Conservation (phyloP, 495 filamentous ascomycete species). For the Hapsidospora chrysogenum region DNA sequence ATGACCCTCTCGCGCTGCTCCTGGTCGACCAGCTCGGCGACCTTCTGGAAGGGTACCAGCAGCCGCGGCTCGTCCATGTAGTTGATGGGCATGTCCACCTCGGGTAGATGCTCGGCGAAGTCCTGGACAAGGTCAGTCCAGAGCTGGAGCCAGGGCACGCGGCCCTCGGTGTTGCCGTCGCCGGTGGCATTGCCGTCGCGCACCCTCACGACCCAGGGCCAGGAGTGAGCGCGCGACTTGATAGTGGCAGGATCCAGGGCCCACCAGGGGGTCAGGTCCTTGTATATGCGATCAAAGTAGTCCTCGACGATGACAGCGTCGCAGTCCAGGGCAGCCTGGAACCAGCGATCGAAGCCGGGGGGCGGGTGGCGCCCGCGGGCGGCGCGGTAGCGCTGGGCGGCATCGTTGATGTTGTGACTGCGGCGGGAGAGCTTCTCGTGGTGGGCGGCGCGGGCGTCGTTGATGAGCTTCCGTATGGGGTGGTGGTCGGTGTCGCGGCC, state of each 20-base stretch:
- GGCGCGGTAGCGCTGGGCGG: slow-evolving; percentile 39
- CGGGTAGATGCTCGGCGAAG: slow-evolving; percentile 36
- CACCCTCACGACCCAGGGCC: slow-evolving; percentile 31
- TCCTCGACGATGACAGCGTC: slow-evolving; percentile 45
- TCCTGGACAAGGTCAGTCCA: slow-evolving; percentile 33
- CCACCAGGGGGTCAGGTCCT: slow-evolving; percentile 51
- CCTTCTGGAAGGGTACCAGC: slow-evolving; percentile 41
- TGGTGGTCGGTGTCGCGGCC: slow-evolving; percentile 6
- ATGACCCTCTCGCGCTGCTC: slow-evolving; percentile 29
- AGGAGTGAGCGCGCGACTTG: slow-evolving; percentile 22
- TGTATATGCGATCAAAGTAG: slow-evolving; percentile 46
- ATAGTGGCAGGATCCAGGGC: slow-evolving; percentile 34
- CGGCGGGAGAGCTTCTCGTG: slow-evolving; percentile 20
- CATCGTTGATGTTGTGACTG: slow-evolving; percentile 30
- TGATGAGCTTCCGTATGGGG: slow-evolving; percentile 26
- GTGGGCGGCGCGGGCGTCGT: slow-evolving; percentile 15
- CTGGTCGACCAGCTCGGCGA: slow-evolving; percentile 29
- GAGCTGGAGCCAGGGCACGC: slow-evolving; percentile 33
- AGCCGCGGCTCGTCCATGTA: slow-evolving; percentile 46
- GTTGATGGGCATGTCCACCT: slow-evolving; percentile 52
- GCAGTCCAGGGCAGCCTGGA: slow-evolving; percentile 35
- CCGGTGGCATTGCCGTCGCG: slow-evolving; percentile 31
- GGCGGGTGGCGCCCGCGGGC: slow-evolving; percentile 51
- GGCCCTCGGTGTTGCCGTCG: slow-evolving; percentile 14
- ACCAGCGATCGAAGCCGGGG: slow-evolving; percentile 52